Percentiles rank a stretch among this genome's conserved stretches.
Evolutionary conservation across 495 filamentous ascomycete species (phyloP).

Genomic region (Cladorrhinum samala): DNA sequence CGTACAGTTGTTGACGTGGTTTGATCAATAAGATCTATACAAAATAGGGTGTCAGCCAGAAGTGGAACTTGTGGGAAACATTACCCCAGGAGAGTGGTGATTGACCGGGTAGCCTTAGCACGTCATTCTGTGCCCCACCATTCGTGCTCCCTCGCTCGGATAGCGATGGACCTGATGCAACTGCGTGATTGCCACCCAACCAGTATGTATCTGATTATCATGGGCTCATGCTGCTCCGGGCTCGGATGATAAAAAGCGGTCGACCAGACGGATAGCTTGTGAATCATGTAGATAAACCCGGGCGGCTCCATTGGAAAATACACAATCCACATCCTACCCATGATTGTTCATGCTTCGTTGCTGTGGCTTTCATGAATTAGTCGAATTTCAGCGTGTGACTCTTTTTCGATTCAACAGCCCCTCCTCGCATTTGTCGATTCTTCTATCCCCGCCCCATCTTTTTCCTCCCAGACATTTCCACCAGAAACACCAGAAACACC

Average conservation of each 20-base stretch:
- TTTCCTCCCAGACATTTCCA: conserved; percentile 1
- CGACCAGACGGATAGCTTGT: no score
- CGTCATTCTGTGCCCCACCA: conserved; percentile 12
- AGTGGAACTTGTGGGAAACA: no score
- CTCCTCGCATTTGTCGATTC: background rate
- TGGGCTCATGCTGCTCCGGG: conserved; percentile 10
- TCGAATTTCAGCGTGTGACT: no score
- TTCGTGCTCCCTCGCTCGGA: conserved; percentile 3
- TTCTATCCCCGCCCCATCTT: background rate
- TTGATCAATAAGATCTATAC: no score
- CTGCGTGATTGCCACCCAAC: background rate
- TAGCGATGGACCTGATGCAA: conserved; percentile 5
- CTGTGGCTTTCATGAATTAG: background rate
- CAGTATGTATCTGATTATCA: conserved; percentile 7
- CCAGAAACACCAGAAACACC: background rate
- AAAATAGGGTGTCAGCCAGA: no score
- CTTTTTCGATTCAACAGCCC: conserved; percentile 2
- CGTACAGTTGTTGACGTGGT: no score
- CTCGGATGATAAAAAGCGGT: conserved; percentile 27
- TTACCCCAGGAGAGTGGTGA: no score
- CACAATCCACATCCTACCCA: background rate
- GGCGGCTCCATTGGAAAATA: background rate
- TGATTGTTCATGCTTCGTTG: background rate
- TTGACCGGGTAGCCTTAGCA: no score
- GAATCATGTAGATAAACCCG: background rate